A percentile compares a stretch with the other conserved stretches of the same genome.
Evolutionary conservation across 306 rosid genomes (phyloP).

Genomic region (Dalbergia cochinchinensis): DNA sequence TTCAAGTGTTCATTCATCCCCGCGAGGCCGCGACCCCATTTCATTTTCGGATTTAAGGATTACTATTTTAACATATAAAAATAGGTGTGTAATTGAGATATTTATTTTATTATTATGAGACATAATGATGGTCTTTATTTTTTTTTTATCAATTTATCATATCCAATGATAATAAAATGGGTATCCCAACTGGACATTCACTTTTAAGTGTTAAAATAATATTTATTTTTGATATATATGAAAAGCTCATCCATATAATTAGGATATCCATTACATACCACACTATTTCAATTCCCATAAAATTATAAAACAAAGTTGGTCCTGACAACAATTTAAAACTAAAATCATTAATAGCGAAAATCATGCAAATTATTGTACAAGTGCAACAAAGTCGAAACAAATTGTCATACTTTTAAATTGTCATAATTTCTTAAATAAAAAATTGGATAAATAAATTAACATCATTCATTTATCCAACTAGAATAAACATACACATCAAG

Average conservation of each 20-base stretch:
- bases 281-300: not conserved
- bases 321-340: not conserved
- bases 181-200: no score
- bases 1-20: not conserved
- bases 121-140: no score
- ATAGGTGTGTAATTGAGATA: no score
- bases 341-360: not conserved
- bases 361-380: not conserved
- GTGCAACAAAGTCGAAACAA: no score
- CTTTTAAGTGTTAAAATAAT: no score
- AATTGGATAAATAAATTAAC: not conserved
- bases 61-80: no score
- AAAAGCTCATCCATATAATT: not conserved
- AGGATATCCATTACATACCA: not conserved
- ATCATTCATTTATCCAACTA: not conserved
- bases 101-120: no score
- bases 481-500: no score
- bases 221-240: no score
- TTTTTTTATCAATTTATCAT: no score
- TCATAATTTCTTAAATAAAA: not conserved
- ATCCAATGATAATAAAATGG: no score
- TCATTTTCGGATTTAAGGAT: not conserved
- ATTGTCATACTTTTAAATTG: no score
- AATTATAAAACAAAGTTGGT: not conserved
- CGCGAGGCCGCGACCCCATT: not conserved